phyloP scores from a whole-genome alignment of 2,329 filamentous ascomycete genomes.

The Dryadomyces quercus-mongolicae region DNA sequence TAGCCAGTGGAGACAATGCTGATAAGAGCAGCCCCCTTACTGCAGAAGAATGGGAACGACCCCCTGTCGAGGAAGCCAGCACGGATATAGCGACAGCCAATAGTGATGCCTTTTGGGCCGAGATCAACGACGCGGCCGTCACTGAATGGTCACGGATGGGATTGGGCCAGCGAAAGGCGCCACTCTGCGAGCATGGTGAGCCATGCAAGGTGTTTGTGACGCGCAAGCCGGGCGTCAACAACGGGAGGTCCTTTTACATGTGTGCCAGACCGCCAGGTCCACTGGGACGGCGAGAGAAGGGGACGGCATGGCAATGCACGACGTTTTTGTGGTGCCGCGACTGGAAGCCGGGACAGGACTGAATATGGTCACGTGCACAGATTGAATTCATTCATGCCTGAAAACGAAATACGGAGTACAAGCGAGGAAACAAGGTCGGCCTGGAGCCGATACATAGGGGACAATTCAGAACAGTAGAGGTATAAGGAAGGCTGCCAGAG shows the following conservation, averaged over 20 bases:
- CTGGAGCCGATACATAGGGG: not conserved
- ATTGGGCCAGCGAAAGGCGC: conserved; percentile 48
- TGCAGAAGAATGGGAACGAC: conserved; percentile 2
- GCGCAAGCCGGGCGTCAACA: conserved; percentile 82
- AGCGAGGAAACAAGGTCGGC: not conserved
- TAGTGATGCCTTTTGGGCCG: not conserved
- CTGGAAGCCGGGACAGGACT: conserved; percentile 27
- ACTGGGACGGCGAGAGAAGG: conserved; percentile 71
- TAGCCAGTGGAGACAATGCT: too few species aligned
- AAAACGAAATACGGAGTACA: not conserved
- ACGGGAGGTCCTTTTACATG: conserved; percentile 53
- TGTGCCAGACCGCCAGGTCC: conserved; percentile 67
- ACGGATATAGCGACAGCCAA: not conserved
- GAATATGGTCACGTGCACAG: not conserved
- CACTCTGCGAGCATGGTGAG: conserved; percentile 79
- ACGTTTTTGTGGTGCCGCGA: conserved; percentile 68
- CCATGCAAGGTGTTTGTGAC: conserved; percentile 74
- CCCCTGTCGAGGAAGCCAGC: conserved; percentile 8
- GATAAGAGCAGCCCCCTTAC: not conserved
- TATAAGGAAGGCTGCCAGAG: not conserved
- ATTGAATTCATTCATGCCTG: not conserved
- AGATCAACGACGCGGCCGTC: conserved; percentile 43
- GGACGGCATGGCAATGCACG: conserved; percentile 74
- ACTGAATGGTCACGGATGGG: conserved; percentile 75
- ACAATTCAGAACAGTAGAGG: not conserved